Base-by-base conservation (phyloP, 1,139 yeast genomes). In the Pichia sp. region DNA sequence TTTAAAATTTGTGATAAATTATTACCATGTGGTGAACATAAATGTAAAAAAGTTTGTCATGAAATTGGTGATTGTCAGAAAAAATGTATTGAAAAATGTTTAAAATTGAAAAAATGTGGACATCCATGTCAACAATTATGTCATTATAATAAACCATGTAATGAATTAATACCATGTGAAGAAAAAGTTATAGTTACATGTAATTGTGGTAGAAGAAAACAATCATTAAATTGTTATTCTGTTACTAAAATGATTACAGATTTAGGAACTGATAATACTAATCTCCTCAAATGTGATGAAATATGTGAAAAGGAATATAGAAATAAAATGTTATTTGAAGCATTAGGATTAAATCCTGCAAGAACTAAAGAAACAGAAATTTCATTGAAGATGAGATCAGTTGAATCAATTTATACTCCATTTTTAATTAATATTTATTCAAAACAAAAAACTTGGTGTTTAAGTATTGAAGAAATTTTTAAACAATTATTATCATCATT, bases 71-170 rank as follows among this genome's bases (percentile, higher is more conserved):
- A 60, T 10, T 63, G 66, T 47, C 54, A 52, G 39, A 37, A 39
- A 6, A 58, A 63, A 10, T 86, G 95, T 63, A 70, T 68, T 37
- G 73, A 76, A 20, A 60, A 63, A 12, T 86, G 95, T 64, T 71
- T 71, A n/a, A 71, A 71, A 53, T 53, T 62, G 16, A 64, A 79
- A 63, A 42, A 64, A 26, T 85, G 95, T 63, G 82, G 83, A 1
- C 95, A 85, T 62, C 61, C 64, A 43, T 83, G 94, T 62, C 69
- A 66, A 39, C 63, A 69, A 35, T 70, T 70, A 40, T 89, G 97
- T 57, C 97, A 89, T 64, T 71, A 69, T 29, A 74, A 76, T 24
- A 67, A 68, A 6, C 28, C 42, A 4, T 80, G 86, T 56, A 69
- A 73, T 39, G 75, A 70, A 49, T 49, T 58, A 0, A 55, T 58